Percentiles rank a stretch among this genome's conserved stretches.
Evolutionary conservation across 306 rosid genomes (phyloP).

Genomic region (Quercus variabilis): DNA sequence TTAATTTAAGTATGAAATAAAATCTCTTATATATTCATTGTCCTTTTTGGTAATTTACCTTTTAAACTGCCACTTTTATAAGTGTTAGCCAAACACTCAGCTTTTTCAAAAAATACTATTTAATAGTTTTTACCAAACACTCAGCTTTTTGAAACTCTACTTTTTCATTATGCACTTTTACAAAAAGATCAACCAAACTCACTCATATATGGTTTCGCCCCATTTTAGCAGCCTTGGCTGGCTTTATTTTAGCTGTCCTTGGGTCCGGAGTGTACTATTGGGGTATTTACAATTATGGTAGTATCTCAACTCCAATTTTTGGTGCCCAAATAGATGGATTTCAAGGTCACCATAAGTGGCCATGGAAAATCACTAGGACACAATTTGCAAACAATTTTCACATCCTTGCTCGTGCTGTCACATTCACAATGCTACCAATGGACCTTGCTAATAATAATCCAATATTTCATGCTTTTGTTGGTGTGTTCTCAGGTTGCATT

Average conservation of each 20-base stretch:
- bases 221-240: constrained; percentile 42
- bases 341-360: constrained; percentile 89
- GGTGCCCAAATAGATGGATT: constrained; percentile 83
- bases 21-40: too few species aligned
- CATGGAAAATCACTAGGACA: constrained; percentile 81
- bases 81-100: too few species aligned
- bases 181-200: too few species aligned
- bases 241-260: constrained; percentile 75
- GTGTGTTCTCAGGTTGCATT: constrained; percentile 58
- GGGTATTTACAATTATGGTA: constrained; percentile 82
- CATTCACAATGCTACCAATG: constrained; percentile 62
- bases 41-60: too few species aligned
- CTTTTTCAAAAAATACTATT: too few species aligned
- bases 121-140: too few species aligned
- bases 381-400: constrained; percentile 81
- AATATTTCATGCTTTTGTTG: constrained; percentile 50
- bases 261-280: constrained; percentile 87
- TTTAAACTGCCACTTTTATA: too few species aligned
- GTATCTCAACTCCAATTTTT: constrained; percentile 53
- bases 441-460: constrained; percentile 54
- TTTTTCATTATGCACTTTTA: too few species aligned
- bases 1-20: too few species aligned
- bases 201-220: constrained; percentile 43
- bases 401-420: constrained; percentile 57
- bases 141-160: too few species aligned